Percentiles rank a stretch among this genome's conserved stretches.
These are phyloP conservation scores for Microbotryum intermedium DNA, from an alignment of 1,284 basidiomycete genomes.

Conservation along the genomic window DNA sequence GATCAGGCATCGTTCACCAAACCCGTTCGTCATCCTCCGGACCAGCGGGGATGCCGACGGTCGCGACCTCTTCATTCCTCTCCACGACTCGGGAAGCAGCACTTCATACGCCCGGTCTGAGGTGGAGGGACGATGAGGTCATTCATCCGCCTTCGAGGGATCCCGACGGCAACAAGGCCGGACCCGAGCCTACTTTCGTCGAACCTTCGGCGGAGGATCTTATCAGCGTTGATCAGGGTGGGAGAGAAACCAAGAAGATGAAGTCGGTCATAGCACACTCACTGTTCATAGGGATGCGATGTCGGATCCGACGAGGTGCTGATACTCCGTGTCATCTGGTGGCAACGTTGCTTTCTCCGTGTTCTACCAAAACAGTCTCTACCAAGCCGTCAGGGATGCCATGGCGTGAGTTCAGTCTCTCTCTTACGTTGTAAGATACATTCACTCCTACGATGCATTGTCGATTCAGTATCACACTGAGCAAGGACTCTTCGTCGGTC, in stretches of 20 bases:
- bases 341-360: not conserved
- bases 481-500: constrained; percentile 73
- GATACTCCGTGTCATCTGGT: too few relatives aligned
- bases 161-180: not conserved
- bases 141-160: constrained; percentile 4
- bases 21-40: too few relatives aligned
- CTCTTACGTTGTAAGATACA: too few relatives aligned
- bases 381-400: constrained; percentile 24
- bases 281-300: too few relatives aligned
- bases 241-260: constrained; percentile 24
- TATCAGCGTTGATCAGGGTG: constrained; percentile 13
- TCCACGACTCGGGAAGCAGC: constrained; percentile 10
- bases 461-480: constrained; percentile 57
- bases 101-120: constrained; percentile 17
- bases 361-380: constrained; percentile 8
- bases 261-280: constrained; percentile 22
- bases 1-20: too few relatives aligned
- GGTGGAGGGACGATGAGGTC: constrained; percentile 19
- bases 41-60: constrained; percentile 9
- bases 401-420: constrained; percentile 11
- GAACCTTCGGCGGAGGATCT: too few relatives aligned
- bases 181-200: constrained; percentile 8
- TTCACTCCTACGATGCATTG: not conserved
- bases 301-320: too few relatives aligned
- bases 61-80: constrained; percentile 20